These are phyloP conservation scores for Dryas octopetala DNA, from an alignment of 306 rosid genomes.

Conservation along the genomic window DNA sequence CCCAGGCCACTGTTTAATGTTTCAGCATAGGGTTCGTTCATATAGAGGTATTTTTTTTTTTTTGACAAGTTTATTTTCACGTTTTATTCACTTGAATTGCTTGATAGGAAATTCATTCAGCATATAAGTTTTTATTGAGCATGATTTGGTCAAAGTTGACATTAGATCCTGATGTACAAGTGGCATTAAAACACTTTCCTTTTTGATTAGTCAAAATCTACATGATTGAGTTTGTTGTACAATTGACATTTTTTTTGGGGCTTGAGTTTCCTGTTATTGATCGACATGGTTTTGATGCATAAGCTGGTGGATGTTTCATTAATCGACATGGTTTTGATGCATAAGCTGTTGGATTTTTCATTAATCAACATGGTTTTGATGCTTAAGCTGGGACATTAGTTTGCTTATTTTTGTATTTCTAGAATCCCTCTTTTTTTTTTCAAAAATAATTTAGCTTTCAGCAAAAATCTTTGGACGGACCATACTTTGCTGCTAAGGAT, in stretches of 20 bases:
- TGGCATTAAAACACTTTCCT: background rate
- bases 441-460: too few species aligned
- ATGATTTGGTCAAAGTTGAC: too few species aligned
- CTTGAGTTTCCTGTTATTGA: background rate
- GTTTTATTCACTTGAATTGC: background rate
- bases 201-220: background rate
- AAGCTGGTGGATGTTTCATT: too few species aligned
- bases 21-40: conserved; percentile 91
- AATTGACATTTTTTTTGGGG: background rate
- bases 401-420: too few species aligned
- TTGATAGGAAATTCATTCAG: background rate
- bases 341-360: too few species aligned
- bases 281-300: too few species aligned
- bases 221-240: background rate
- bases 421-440: too few species aligned
- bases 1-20: conserved; percentile 98
- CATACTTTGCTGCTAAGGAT: background rate
- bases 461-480: background rate
- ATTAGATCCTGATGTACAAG: background rate
- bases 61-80: background rate
- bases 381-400: too few species aligned
- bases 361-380: too few species aligned
- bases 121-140: background rate
- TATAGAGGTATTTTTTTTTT: conserved; percentile 57
- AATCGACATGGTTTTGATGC: too few species aligned